A percentile compares a stretch with the other conserved stretches of the same genome.
Conservation (phyloP, 1,284 basidiomycete species). For the Cutaneotrichosporon sp. region DNA sequence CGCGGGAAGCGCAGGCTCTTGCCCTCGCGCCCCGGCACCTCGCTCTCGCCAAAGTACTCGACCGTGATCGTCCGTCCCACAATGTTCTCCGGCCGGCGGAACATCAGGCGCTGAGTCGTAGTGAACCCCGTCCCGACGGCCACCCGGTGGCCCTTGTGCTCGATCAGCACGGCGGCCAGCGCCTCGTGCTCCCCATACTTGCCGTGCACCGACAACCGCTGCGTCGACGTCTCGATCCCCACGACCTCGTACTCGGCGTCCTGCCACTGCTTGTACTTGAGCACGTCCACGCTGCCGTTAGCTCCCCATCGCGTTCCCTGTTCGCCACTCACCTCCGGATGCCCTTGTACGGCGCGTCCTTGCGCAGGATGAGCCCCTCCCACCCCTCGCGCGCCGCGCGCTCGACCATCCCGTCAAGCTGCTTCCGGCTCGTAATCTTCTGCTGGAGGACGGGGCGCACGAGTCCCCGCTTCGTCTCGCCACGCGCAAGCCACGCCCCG, state of each 20-base stretch:
- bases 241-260: constrained; percentile 49
- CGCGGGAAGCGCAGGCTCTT: constrained; percentile 48
- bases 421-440: constrained; percentile 20
- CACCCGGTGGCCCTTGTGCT: constrained; percentile 44
- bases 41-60: constrained; percentile 50
- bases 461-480: neutral
- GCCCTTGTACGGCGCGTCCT: constrained; percentile 44
- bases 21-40: constrained; percentile 26
- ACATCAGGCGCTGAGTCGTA: constrained; percentile 43
- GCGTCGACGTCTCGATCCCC: constrained; percentile 30
- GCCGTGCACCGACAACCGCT: constrained; percentile 43
- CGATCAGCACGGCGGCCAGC: constrained; percentile 41
- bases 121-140: constrained; percentile 48
- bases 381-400: constrained; percentile 44
- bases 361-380: constrained; percentile 50
- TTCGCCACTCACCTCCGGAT: constrained; percentile 40
- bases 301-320: too few species aligned
- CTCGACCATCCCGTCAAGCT: constrained; percentile 44
- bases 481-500: neutral
- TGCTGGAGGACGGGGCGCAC: constrained; percentile 38
- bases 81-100: constrained; percentile 39
- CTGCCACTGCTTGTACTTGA: constrained; percentile 52
- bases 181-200: constrained; percentile 41
- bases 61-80: constrained; percentile 51
- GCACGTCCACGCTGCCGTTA: constrained; percentile 35